Percentiles rank a stretch among this genome's conserved stretches.
Conservation (phyloP, 2,329 filamentous ascomycete species). For the Alternaria ventricosa region DNA sequence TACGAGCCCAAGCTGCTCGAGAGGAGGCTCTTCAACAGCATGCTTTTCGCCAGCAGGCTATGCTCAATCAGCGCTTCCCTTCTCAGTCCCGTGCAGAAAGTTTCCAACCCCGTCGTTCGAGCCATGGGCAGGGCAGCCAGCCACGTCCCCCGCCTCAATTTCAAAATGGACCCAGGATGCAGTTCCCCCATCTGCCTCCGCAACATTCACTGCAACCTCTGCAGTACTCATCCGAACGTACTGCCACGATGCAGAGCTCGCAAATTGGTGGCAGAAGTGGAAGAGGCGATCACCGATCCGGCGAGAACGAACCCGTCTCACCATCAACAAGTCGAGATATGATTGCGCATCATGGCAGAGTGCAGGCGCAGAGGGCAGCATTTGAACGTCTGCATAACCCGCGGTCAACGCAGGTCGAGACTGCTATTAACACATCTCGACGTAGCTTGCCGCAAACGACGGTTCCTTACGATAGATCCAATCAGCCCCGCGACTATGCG, state of each 20-base stretch:
- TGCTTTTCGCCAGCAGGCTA: neutral
- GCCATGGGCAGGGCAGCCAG: neutral
- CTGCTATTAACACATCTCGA: slow-evolving; percentile 4
- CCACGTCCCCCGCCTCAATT: neutral
- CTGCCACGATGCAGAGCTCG: neutral
- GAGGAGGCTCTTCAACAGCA: neutral
- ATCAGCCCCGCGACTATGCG: slow-evolving; percentile 9
- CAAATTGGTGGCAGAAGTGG: neutral
- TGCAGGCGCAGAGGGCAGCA: slow-evolving; percentile 22
- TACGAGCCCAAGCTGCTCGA: slow-evolving; percentile 7
- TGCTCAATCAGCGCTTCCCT: neutral
- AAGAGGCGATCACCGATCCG: slow-evolving; percentile 25
- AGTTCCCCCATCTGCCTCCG: neutral
- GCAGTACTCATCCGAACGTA: neutral
- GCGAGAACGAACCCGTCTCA: slow-evolving; percentile 28
- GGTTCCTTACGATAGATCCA: slow-evolving; percentile 19
- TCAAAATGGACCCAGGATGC: neutral
- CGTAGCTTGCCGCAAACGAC: slow-evolving; percentile 19
- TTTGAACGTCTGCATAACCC: slow-evolving; percentile 23
- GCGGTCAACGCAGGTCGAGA: neutral
- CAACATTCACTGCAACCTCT: neutral
- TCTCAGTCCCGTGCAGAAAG: neutral
- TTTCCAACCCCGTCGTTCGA: neutral
- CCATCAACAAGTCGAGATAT: neutral
- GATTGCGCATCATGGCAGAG: slow-evolving; percentile 9